Conservation (phyloP, 129 eudicot genomes). For the Rutidosis leptorrhynchoides region DNA sequence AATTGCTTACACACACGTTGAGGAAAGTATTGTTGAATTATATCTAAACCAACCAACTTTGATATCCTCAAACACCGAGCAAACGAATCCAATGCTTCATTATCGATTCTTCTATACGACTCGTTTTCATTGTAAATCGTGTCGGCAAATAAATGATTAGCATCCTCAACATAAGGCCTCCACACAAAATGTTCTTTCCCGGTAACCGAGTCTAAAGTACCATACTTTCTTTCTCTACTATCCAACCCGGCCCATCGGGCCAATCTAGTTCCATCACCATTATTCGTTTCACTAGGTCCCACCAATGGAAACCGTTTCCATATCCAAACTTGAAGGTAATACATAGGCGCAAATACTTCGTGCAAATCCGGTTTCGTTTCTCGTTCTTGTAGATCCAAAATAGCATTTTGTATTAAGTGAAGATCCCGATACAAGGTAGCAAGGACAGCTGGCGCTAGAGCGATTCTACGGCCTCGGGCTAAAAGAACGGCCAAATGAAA, state of each 20-base stretch:
- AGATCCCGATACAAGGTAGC: slow-evolving; percentile 50
- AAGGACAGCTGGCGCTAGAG: slow-evolving; percentile 55
- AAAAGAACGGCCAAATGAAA: slow-evolving; percentile 40
- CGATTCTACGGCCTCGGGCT: slow-evolving; percentile 42
- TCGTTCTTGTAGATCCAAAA: slow-evolving; percentile 5
- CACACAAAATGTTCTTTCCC: slow-evolving; percentile 31
- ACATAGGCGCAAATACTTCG: slow-evolving; percentile 32
- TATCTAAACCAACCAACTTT: slow-evolving; percentile 35
- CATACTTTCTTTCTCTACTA: background rate
- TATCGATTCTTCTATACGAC: slow-evolving; percentile 5
- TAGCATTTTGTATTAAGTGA: slow-evolving; percentile 23
- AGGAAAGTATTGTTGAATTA: slow-evolving; percentile 42
- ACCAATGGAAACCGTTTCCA: slow-evolving; percentile 38
- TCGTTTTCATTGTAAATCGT: slow-evolving; percentile 29
- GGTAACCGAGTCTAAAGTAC: slow-evolving; percentile 6
- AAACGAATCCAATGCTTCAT: slow-evolving; percentile 29
- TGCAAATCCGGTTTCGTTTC: background rate
- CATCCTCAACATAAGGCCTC: slow-evolving; percentile 44
- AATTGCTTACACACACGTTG: slow-evolving; percentile 59
- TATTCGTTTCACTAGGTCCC: background rate
- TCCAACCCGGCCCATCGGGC: slow-evolving; percentile 31
- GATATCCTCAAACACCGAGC: slow-evolving; percentile 33
- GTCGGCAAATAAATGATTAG: slow-evolving; percentile 22
- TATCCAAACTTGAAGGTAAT: slow-evolving; percentile 43
- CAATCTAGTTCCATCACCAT: slow-evolving; percentile 36